Evolutionary conservation across 2,329 filamentous ascomycete genomes (phyloP).

Genomic region (Phialophora chinensis): DNA sequence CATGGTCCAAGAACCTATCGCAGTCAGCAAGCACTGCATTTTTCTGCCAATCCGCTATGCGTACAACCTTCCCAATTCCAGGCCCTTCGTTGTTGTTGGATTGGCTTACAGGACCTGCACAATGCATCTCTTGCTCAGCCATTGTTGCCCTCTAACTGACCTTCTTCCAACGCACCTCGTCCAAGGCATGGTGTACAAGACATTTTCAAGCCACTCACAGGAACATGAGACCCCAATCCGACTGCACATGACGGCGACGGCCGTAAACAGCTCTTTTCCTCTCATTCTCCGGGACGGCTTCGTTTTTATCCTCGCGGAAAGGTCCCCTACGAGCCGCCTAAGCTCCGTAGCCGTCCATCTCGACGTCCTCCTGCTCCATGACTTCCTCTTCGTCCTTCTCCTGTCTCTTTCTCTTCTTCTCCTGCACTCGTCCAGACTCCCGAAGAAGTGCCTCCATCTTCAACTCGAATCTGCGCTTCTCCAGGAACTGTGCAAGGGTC

Average conservation of each 20-base stretch:
- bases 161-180: not conserved
- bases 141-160: not conserved
- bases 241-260: not conserved
- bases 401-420: slow-evolving; percentile 1
- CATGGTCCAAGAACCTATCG: slow-evolving; percentile 1
- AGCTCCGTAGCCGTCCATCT: not conserved
- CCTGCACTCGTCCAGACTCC: not conserved
- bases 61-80: not conserved
- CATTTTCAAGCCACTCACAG: not conserved
- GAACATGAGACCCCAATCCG: not conserved
- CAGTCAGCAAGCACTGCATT: not conserved
- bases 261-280: not conserved
- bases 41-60: not conserved
- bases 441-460: not conserved
- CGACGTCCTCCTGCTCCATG: not conserved
- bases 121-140: not conserved
- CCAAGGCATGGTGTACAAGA: not conserved
- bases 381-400: not conserved
- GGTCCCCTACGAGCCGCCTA: not conserved
- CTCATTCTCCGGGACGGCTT: not conserved
- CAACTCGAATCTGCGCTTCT: not conserved
- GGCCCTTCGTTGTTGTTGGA: not conserved
- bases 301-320: not conserved
- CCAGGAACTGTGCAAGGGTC: not conserved
- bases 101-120: not conserved